Evolutionary conservation across 1,284 basidiomycete species (phyloP).

Genomic region (Pseudozyma pruni): DNA sequence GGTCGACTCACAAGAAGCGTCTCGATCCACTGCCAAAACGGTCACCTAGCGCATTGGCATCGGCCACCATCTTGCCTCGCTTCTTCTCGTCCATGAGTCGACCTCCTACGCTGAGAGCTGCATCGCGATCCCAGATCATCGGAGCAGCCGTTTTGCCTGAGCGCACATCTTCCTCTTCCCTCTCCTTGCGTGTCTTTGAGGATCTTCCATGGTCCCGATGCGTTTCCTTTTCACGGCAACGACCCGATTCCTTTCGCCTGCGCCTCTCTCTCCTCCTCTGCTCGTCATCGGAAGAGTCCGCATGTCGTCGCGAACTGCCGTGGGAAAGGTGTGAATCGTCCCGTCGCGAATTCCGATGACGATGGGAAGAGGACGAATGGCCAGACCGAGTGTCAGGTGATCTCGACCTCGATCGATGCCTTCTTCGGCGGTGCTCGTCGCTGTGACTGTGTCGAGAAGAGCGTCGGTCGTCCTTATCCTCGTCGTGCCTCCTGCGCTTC

Average conservation of each 20-base stretch:
- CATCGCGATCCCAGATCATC: constrained; percentile 54
- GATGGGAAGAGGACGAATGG: constrained; percentile 2
- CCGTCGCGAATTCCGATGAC: constrained; percentile 18
- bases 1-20: constrained; percentile 39
- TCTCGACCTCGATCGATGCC: constrained; percentile 14
- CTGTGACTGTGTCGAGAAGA: constrained; percentile 8
- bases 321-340: constrained; percentile 22
- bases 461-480: background rate
- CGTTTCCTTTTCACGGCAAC: constrained; percentile 15
- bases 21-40: constrained; percentile 46
- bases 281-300: constrained; percentile 20
- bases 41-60: constrained; percentile 40
- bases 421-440: constrained; percentile 3
- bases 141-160: constrained; percentile 34
- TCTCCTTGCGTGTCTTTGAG: constrained; percentile 30
- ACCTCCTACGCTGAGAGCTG: constrained; percentile 42
- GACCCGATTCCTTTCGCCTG: constrained; percentile 12
- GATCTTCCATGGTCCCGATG: constrained; percentile 12
- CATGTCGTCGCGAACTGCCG: constrained; percentile 9
- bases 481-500: constrained; percentile 12
- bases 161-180: constrained; percentile 40
- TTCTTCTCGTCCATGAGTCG: constrained; percentile 52
- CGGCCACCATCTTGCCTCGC: constrained; percentile 30
- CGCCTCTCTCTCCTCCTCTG: constrained; percentile 6
- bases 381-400: constrained; percentile 12